A percentile compares a stretch with the other conserved stretches of the same genome.
phyloP scores from a whole-genome alignment of 2,329 filamentous ascomycete genomes.

The Penicillium sp. region DNA sequence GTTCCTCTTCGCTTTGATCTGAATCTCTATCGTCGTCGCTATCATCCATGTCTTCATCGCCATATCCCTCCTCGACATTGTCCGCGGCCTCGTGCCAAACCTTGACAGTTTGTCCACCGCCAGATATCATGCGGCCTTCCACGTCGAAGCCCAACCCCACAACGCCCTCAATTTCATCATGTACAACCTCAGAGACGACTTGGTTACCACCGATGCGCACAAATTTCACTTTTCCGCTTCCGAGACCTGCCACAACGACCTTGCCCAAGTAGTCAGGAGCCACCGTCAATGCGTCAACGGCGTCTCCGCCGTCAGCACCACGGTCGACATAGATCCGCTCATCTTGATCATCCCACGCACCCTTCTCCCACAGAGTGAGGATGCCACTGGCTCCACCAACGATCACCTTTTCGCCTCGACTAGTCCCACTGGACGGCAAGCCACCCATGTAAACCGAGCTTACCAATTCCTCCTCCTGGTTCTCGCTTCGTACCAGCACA shows the following conservation, averaged over 20 bases:
- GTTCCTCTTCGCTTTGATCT: constrained; percentile 50
- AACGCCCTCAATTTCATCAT: constrained; percentile 85
- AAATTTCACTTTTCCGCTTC: constrained; percentile 73
- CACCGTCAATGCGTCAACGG: constrained; percentile 71
- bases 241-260: constrained; percentile 72
- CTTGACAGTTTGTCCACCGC: constrained; percentile 80
- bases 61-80: constrained; percentile 49
- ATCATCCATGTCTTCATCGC: constrained; percentile 41
- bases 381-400: constrained; percentile 77
- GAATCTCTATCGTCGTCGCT: constrained; percentile 43
- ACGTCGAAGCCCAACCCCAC: constrained; percentile 79
- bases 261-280: constrained; percentile 67
- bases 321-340: constrained; percentile 76
- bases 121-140: constrained; percentile 80
- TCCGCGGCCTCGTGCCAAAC: constrained; percentile 74
- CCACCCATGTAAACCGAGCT: constrained; percentile 74
- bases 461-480: constrained; percentile 92
- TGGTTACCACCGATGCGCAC: constrained; percentile 71
- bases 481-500: constrained; percentile 82
- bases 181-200: constrained; percentile 63
- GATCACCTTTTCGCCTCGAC: constrained; percentile 70
- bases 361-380: constrained; percentile 88
- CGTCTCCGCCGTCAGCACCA: constrained; percentile 63
- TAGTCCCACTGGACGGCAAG: constrained; percentile 61
- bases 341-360: constrained; percentile 92